phyloP scores from a whole-genome alignment of 2,329 filamentous ascomycete genomes.

The Fusarium sp. region DNA sequence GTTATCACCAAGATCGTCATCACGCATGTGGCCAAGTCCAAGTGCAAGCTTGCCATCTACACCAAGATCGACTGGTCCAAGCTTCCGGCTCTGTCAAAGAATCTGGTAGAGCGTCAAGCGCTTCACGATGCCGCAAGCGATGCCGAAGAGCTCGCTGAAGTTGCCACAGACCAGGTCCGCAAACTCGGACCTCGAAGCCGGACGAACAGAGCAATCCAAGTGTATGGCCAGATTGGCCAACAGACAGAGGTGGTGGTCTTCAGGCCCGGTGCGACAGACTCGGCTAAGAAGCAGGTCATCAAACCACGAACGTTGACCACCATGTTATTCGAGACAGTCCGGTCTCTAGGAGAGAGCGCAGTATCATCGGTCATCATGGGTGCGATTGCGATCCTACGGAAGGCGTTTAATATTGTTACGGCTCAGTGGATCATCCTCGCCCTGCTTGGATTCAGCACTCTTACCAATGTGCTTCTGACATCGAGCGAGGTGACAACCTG shows the following conservation, averaged over 20 bases:
- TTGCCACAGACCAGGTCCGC: slow-evolving; percentile 78
- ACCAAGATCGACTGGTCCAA: slow-evolving; percentile 87
- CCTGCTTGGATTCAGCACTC: slow-evolving; percentile 71
- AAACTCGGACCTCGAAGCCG: slow-evolving; percentile 75
- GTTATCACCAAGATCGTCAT: slow-evolving; percentile 91
- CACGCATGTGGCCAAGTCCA: slow-evolving; percentile 89
- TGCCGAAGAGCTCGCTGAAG: slow-evolving; percentile 75
- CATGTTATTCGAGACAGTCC: slow-evolving; percentile 74
- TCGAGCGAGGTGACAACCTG: slow-evolving; percentile 76
- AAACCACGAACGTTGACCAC: slow-evolving; percentile 68
- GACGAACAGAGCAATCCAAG: slow-evolving; percentile 78
- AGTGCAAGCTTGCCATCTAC: slow-evolving; percentile 89
- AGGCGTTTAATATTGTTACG: slow-evolving; percentile 70
- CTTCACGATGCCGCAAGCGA: slow-evolving; percentile 76
- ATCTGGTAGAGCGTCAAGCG: slow-evolving; percentile 72
- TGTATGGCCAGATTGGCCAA: slow-evolving; percentile 78
- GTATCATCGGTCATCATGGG: slow-evolving; percentile 80
- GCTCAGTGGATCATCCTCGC: slow-evolving; percentile 78
- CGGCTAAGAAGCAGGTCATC: slow-evolving; percentile 64
- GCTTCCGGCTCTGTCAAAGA: slow-evolving; percentile 66
- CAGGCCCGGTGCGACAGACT: slow-evolving; percentile 58
- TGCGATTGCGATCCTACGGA: slow-evolving; percentile 70
- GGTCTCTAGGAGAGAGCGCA: slow-evolving; percentile 77
- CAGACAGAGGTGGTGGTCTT: slow-evolving; percentile 70
- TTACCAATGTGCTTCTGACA: slow-evolving; percentile 77